Conservation (phyloP, 1,284 basidiomycete genomes). For the Malassezia brasiliensis region DNA sequence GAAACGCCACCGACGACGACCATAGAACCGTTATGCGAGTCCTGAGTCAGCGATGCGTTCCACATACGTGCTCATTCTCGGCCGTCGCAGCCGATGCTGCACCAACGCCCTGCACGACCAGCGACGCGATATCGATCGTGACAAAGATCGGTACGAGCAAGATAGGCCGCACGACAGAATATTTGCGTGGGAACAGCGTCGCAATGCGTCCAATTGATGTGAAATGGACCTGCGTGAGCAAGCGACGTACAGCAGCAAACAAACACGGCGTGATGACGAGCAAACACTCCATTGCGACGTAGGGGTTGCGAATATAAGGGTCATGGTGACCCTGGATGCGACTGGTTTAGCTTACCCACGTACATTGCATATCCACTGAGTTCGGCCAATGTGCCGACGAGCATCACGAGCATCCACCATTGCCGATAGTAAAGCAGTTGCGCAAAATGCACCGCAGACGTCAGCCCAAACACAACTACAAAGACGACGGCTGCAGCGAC, state of each 20-base stretch:
- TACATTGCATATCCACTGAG: conserved; percentile 15
- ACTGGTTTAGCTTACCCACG: conserved; percentile 3
- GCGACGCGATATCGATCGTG: conserved; percentile 21
- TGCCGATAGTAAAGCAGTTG: conserved; percentile 13
- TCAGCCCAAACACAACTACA: conserved; percentile 12
- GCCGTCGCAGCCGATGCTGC: conserved; percentile 20
- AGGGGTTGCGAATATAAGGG: conserved; percentile 13
- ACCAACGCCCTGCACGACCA: conserved; percentile 25
- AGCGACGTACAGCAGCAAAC: conserved; percentile 22
- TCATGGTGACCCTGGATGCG: conserved; percentile 24
- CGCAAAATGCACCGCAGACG: conserved; percentile 3
- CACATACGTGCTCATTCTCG: conserved; percentile 12
- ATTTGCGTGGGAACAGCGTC: conserved; percentile 16
- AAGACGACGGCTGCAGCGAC: conserved; percentile 16
- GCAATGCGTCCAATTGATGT: conserved; percentile 19
- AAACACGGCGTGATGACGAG: conserved; percentile 28
- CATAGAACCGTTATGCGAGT: conserved; percentile 14
- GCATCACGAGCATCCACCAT: conserved; percentile 21
- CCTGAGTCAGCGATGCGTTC: neutral
- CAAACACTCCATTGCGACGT: conserved; percentile 26
- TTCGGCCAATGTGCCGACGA: conserved; percentile 19
- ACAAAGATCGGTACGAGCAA: conserved; percentile 30
- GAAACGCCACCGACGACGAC: conserved; percentile 24
- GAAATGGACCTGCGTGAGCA: conserved; percentile 18
- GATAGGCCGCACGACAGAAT: conserved; percentile 18